Conservation (phyloP, 345 rosid genomes). For the Ricinus communis region DNA sequence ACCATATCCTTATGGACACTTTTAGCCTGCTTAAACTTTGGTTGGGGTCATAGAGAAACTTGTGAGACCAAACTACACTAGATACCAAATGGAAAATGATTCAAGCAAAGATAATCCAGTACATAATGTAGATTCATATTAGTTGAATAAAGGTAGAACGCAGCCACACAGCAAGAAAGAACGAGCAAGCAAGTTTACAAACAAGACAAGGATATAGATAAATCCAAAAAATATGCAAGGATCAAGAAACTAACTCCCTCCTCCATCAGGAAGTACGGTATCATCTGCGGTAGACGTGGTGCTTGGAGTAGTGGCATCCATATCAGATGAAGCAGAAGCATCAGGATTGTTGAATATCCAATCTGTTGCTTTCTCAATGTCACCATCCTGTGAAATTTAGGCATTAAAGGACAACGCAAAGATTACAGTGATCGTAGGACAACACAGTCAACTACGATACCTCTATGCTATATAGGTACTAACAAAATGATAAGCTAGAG, state of each 20-base stretch:
- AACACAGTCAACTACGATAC: background rate
- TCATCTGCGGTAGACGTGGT: conserved; percentile 35
- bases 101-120: no score
- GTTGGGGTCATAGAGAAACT: background rate
- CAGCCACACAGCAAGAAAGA: no score
- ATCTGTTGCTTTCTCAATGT: conserved; percentile 93
- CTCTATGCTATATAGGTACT: background rate
- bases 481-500: conserved; percentile 8
- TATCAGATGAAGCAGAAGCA: conserved; percentile 62
- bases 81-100: no score
- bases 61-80: no score
- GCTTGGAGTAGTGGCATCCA: conserved; percentile 66
- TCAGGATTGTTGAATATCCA: conserved; percentile 96
- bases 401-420: background rate
- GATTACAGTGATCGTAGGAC: background rate
- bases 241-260: conserved; percentile 73
- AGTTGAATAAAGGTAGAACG: no score
- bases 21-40: background rate
- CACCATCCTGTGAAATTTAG: conserved; percentile 63
- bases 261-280: conserved; percentile 68
- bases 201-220: conserved; percentile 1
- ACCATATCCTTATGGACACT: background rate
- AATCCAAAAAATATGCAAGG: no score
- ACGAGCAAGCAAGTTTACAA: background rate
- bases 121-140: no score